Base-by-base conservation (phyloP, 371 early-diverging fungal genomes). In the Chytridium lagenaria region DNA sequence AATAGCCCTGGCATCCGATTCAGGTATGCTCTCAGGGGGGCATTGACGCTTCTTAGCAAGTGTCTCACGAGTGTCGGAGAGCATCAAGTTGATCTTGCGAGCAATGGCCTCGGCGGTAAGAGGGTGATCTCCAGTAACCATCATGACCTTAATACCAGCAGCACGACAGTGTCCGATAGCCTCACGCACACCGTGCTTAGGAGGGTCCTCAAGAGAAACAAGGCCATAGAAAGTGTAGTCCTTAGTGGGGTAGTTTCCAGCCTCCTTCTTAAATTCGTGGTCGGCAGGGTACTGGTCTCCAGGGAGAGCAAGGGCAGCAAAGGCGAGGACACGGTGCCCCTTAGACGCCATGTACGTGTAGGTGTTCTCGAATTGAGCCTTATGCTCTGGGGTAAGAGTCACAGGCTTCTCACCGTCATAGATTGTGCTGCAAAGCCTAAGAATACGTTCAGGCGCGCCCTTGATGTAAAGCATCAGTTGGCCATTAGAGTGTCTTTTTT, bases 41-140 rank as follows among this genome's bases (percentile, higher is more conserved):
- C 87, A 83, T 2, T 91, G 88, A 2, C 88, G 85, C 67, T 86
- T 80, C 69, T 85, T 85, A 37, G 96, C 93, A 0, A 93, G 86
- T 75, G 81, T 77, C 30, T 87, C 89, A 78, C 89, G 91, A 19
- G 96, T 97, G 70, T 97, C 96, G 30, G 89, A 88, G 2, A 96
- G 61, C 78, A 97, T 86, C 81, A 97, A 82, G 81, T 96, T 95
- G 80, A 95, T 96, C 83, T 95, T 94, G 74, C 96, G 91, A 10
- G 83, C 87, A 69, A 88, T 86, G 49, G 87, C 83, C 52, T 84
- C 83, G 30, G 84, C 84, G 0, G 97, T 95, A 71, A 97, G 84
- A 28, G 95, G 93, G 72, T 95, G 95, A 81, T 97, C 98, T 74
- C 97, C 98, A 19, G 97, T 98, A 10, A 95, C 97, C 96, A 96